Percentiles rank a stretch among this genome's conserved stretches.
Evolutionary conservation across 2,329 filamentous ascomycete genomes (phyloP).

Genomic region (Fusarium avenaceum): DNA sequence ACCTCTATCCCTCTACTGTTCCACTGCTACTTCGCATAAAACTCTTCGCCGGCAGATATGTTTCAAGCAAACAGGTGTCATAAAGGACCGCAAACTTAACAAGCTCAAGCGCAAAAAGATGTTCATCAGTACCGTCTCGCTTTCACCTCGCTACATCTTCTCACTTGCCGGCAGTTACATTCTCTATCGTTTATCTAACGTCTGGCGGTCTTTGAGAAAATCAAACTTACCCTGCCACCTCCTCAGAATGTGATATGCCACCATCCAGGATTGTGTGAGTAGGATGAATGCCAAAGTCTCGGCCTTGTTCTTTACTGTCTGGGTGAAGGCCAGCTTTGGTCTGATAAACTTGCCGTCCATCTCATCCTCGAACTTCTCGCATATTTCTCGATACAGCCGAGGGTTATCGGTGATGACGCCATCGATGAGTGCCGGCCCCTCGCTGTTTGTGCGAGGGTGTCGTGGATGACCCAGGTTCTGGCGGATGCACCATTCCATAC

Average conservation of each 20-base stretch:
- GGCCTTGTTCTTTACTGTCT: conserved; percentile 29
- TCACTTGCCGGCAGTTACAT: neutral
- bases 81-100: neutral
- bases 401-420: conserved; percentile 91
- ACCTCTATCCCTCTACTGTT: neutral
- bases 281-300: conserved; percentile 38
- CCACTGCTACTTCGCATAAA: neutral
- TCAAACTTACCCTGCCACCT: conserved; percentile 50
- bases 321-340: conserved; percentile 23
- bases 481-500: conserved; percentile 85
- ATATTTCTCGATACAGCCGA: conserved; percentile 73
- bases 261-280: conserved; percentile 40
- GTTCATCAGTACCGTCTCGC: conserved; percentile 3
- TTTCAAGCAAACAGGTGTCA: neutral
- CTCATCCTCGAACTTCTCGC: conserved; percentile 57
- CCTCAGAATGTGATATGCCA: conserved; percentile 45
- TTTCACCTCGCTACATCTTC: neutral
- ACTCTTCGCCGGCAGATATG: neutral
- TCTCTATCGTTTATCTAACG: conserved; percentile 33
- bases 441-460: conserved; percentile 4
- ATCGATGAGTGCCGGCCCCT: conserved; percentile 65
- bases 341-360: conserved; percentile 46
- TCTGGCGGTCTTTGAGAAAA: conserved; percentile 43
- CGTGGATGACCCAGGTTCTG: conserved; percentile 55
- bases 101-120: neutral